Conservation (phyloP, 345 rosid genomes). For the Sisymbrium irio region DNA sequence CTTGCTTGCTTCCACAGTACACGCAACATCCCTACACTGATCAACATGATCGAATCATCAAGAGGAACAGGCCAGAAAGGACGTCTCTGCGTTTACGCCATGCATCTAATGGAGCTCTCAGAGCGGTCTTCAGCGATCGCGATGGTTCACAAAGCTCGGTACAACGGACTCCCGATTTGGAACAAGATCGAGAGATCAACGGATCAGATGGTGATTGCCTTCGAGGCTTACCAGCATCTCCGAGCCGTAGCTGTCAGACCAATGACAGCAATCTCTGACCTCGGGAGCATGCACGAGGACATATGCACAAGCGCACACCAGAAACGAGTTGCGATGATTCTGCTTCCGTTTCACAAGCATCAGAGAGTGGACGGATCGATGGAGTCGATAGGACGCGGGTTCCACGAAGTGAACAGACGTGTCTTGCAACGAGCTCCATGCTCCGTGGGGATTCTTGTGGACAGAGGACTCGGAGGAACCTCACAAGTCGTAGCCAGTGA, state of each 20-base stretch:
- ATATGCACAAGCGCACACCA: slow-evolving; percentile 61
- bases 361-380: slow-evolving; percentile 56
- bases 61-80: slow-evolving; percentile 47
- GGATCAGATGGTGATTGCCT: slow-evolving; percentile 60
- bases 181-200: slow-evolving; percentile 42
- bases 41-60: slow-evolving; percentile 55
- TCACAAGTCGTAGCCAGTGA: slow-evolving; percentile 60
- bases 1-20: slow-evolving; percentile 64
- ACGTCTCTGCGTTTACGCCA: slow-evolving; percentile 58
- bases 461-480: slow-evolving; percentile 72
- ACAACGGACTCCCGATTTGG: slow-evolving; percentile 72
- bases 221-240: slow-evolving; percentile 70
- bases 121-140: slow-evolving; percentile 74
- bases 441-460: slow-evolving; percentile 70
- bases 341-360: slow-evolving; percentile 71
- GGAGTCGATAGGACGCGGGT: slow-evolving; percentile 56
- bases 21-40: slow-evolving; percentile 62
- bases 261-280: slow-evolving; percentile 71
- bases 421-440: slow-evolving; percentile 60
- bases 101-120: slow-evolving; percentile 79
- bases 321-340: slow-evolving; percentile 53
- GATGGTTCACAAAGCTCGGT: slow-evolving; percentile 72
- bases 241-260: slow-evolving; percentile 64
- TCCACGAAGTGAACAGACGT: slow-evolving; percentile 46
- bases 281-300: slow-evolving; percentile 55